These are phyloP conservation scores for Tuber borchii DNA, from an alignment of 495 filamentous ascomycete genomes.

Conservation along the genomic window DNA sequence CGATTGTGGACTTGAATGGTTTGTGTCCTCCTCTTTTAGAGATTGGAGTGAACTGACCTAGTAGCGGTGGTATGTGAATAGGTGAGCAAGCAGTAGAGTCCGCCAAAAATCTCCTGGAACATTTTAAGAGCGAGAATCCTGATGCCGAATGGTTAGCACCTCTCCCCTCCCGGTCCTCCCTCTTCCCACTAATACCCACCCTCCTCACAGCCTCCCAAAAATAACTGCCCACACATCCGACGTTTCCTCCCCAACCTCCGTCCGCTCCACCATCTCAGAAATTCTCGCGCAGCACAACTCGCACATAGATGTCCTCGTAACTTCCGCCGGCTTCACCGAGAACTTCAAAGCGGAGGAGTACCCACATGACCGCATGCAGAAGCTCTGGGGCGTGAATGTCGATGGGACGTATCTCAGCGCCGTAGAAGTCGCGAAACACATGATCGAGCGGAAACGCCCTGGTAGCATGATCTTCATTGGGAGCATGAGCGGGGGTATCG, in stretches of 20 bases:
- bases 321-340: constrained; percentile 91
- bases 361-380: constrained; percentile 78
- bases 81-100: constrained; percentile 78
- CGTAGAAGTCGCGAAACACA: constrained; percentile 72
- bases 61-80: constrained; percentile 40
- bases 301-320: constrained; percentile 79
- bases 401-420: constrained; percentile 76
- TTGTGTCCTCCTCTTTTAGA: constrained; percentile 41
- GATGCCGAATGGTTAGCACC: constrained; percentile 57
- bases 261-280: constrained; percentile 62
- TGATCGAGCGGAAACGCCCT: constrained; percentile 70
- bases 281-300: constrained; percentile 47
- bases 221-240: constrained; percentile 87
- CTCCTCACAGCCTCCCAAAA: constrained; percentile 57
- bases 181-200: neutral
- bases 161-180: constrained; percentile 1
- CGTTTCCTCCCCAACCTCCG: constrained; percentile 69
- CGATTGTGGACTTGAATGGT: constrained; percentile 92
- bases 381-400: constrained; percentile 90
- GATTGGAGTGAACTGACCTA: constrained; percentile 1
- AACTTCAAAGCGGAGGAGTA: constrained; percentile 88
- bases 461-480: constrained; percentile 93
- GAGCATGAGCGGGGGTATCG: constrained; percentile 85
- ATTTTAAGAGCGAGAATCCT: constrained; percentile 71
- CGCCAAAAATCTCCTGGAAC: constrained; percentile 62